Conservation (phyloP, 1,284 basidiomycete species). For the Fomes fomentarius region DNA sequence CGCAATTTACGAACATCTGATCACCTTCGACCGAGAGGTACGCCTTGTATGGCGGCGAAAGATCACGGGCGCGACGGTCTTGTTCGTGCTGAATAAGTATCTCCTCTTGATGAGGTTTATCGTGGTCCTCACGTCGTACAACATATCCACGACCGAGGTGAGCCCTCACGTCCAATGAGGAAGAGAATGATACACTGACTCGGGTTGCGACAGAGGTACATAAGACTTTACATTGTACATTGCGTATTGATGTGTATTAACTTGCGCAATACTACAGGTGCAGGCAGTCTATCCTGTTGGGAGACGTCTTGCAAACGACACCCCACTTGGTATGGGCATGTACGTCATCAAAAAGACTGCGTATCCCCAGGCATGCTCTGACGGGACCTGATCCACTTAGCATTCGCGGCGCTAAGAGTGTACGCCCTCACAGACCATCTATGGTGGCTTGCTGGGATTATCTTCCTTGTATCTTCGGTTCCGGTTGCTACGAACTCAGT, state of each 20-base stretch:
- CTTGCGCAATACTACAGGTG: background rate
- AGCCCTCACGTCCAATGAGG: too few relatives aligned
- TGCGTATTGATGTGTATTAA: too few relatives aligned
- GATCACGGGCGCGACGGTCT: slow-evolving; percentile 18
- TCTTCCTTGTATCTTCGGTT: background rate
- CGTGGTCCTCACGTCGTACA: slow-evolving; percentile 2
- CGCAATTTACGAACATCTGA: background rate
- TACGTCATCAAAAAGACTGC: too few relatives aligned
- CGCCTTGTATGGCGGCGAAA: slow-evolving; percentile 22
- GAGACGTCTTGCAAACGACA: background rate
- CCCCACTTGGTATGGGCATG: background rate
- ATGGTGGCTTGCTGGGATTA: background rate
- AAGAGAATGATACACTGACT: too few relatives aligned
- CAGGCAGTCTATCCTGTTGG: background rate
- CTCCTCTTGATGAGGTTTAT: slow-evolving; percentile 12
- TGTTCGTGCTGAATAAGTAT: slow-evolving; percentile 26
- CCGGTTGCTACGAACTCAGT: background rate
- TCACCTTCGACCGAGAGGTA: slow-evolving; percentile 20
- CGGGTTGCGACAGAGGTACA: too few relatives aligned
- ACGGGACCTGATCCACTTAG: background rate
- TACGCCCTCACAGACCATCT: background rate
- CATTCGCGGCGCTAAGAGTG: background rate
- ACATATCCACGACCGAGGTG: background rate
- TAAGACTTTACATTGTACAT: too few relatives aligned
- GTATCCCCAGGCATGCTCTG: too few relatives aligned